Evolutionary conservation across 345 rosid genomes (phyloP), one percentile per base, ranked within the genome.

Genomic region (Aquilaria malaccensis): DNA sequence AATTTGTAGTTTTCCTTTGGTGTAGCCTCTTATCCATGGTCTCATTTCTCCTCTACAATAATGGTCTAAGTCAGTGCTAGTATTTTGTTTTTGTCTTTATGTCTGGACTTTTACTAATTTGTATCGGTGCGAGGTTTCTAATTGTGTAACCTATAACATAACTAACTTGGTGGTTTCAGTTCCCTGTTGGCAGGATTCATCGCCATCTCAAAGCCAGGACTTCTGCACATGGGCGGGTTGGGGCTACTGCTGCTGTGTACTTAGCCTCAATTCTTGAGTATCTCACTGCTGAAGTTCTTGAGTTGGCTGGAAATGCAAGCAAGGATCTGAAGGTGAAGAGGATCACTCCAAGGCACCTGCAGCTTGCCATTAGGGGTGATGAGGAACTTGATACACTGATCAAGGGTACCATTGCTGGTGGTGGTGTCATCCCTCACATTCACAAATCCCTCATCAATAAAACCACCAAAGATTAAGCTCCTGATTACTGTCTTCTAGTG

Each of bases 381-480:
- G 86, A 81, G 60, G 83, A 81, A 69, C 83, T 81, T 33, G 86
- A 81, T 67, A 81, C 22, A 22, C 22, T 22, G 22, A 22, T 22
- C 22, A 22, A 22, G 22, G 22, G 22, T 22, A 22, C 22, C 83
- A 69, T 78, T 55, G 83, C 86, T 50, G 86, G 86, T 54, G 96
- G 96, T 2, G 93, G 93, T 60, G 96, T 89, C n/a, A 89, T 89
- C 63, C 96, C 96, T 67, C 96, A 86, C 74, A 89, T 89, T 68
- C 96, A 89, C 83, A 89, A 89, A 75, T 86, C 93, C 48, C 91
- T 86, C n/a, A 78, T 86, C 79, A 89, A 89, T 81, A 89, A 89
- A 64, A 76, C 85, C 68, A 71, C 88, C 72, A 86, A 82, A 71
- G 88, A 89, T 4, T 84, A 68, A 83, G 61, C 13, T 58, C 7